Evolutionary conservation across 2,329 filamentous ascomycete genomes (phyloP).

Genomic region (Annulohypoxylon truncatum): DNA sequence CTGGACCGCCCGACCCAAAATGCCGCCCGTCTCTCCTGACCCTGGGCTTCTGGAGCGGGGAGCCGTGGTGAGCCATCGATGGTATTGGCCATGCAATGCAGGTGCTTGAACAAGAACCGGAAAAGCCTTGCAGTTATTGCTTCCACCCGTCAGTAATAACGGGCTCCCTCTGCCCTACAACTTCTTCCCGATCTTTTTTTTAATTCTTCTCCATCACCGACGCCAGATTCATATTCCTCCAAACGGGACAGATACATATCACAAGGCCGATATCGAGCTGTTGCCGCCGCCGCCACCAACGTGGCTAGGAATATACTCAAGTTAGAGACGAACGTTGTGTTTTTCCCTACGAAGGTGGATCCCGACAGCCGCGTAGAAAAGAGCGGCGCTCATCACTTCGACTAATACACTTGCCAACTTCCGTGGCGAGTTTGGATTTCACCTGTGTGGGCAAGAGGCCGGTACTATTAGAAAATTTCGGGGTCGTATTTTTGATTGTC

Average conservation of each 20-base stretch:
- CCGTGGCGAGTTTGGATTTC: not conserved
- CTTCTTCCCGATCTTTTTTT: conserved; percentile 12
- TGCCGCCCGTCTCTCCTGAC: conserved; percentile 46
- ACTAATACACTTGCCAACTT: not conserved
- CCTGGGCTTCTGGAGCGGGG: conserved; percentile 42
- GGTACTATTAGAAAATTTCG: not conserved
- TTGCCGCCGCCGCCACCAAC: not conserved
- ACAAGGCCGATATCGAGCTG: not conserved
- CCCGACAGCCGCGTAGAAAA: not conserved
- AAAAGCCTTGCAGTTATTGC: conserved; percentile 18
- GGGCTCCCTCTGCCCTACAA: conserved; percentile 33
- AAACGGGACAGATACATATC: conserved; percentile 7
- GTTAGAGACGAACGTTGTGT: not conserved
- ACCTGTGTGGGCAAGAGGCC: not conserved
- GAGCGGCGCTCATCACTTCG: not conserved
- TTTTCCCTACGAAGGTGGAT: not conserved
- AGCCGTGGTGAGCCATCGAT: conserved; percentile 42
- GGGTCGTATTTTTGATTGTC: not conserved
- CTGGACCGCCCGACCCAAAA: conserved; percentile 46
- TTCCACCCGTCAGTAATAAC: conserved; percentile 36
- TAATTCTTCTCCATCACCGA: not conserved
- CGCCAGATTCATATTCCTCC: not conserved
- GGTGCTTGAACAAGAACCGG: conserved; percentile 29
- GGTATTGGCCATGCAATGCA: conserved; percentile 43
- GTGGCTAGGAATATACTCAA: not conserved